A percentile compares a stretch with the other conserved stretches of the same genome.
phyloP scores from a whole-genome alignment of 73 alveolate species.

The Tetrahymena borealis region DNA sequence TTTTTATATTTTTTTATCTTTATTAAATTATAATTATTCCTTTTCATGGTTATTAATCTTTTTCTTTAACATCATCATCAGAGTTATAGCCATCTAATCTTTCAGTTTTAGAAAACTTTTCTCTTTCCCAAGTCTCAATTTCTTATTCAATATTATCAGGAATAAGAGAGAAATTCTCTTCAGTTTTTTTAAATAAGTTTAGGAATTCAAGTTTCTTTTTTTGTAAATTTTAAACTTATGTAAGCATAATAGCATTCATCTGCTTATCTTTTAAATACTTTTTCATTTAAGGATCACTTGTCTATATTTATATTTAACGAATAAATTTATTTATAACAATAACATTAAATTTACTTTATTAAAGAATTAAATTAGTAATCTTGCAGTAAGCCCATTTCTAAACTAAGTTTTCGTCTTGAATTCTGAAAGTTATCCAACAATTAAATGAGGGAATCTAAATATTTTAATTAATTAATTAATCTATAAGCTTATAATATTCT shows the following conservation, averaged over 20 bases:
- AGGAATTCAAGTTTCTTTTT: neutral
- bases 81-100: neutral
- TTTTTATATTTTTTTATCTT: too few relatives aligned
- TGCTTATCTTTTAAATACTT: neutral
- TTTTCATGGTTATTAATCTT: too few relatives aligned
- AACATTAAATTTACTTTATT: neutral
- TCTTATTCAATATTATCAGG: neutral
- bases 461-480: neutral
- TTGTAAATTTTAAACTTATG: neutral
- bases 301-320: neutral
- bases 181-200: neutral
- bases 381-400: neutral
- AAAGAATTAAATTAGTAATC: neutral
- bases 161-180: neutral
- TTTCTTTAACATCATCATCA: neutral
- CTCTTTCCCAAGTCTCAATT: neutral
- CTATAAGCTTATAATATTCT: neutral
- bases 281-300: neutral
- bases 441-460: neutral
- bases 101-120: neutral
- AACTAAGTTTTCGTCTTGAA: neutral
- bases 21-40: too few relatives aligned
- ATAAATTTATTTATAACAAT: neutral
- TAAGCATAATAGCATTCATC: neutral
- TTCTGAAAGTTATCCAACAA: neutral